Percentiles rank a stretch among this genome's conserved stretches.
Conservation (phyloP, 1,284 basidiomycete genomes). For the Apiotrichum laibachii region DNA sequence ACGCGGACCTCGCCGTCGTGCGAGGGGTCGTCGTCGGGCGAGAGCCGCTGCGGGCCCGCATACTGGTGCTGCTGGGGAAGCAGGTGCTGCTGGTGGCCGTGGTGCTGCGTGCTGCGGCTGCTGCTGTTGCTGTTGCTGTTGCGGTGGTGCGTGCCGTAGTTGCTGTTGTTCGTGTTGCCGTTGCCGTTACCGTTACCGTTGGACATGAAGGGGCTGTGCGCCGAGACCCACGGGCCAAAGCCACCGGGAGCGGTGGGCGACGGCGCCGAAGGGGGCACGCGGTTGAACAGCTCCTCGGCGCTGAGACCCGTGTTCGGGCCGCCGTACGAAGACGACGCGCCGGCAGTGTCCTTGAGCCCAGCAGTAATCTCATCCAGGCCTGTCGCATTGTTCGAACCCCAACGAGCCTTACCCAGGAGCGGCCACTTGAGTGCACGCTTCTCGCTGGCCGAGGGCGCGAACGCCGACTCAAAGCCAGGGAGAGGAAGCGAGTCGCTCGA, state of each 20-base stretch:
- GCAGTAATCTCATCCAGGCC: slow-evolving; percentile 20
- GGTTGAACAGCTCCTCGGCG: slow-evolving; percentile 27
- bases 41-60: too few relatives aligned
- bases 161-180: background rate
- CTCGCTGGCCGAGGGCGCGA: slow-evolving; percentile 47
- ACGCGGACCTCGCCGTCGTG: background rate
- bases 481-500: slow-evolving; percentile 41
- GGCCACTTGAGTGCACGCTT: slow-evolving; percentile 49
- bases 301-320: slow-evolving; percentile 8
- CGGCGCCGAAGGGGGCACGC: slow-evolving; percentile 11
- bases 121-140: too few relatives aligned
- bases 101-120: too few relatives aligned
- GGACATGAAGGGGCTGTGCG: slow-evolving; percentile 1
- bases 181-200: background rate
- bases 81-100: too few relatives aligned
- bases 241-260: background rate
- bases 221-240: slow-evolving; percentile 6
- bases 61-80: too few relatives aligned
- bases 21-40: background rate
- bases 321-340: background rate
- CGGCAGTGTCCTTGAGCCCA: slow-evolving; percentile 12
- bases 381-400: slow-evolving; percentile 19
- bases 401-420: slow-evolving; percentile 33
- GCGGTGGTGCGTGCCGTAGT: too few relatives aligned
- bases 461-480: slow-evolving; percentile 32